Percentiles rank a stretch among this genome's conserved stretches.
These are phyloP conservation scores for Albizia julibrissin DNA, from an alignment of 306 rosid species.

Conservation along the genomic window DNA sequence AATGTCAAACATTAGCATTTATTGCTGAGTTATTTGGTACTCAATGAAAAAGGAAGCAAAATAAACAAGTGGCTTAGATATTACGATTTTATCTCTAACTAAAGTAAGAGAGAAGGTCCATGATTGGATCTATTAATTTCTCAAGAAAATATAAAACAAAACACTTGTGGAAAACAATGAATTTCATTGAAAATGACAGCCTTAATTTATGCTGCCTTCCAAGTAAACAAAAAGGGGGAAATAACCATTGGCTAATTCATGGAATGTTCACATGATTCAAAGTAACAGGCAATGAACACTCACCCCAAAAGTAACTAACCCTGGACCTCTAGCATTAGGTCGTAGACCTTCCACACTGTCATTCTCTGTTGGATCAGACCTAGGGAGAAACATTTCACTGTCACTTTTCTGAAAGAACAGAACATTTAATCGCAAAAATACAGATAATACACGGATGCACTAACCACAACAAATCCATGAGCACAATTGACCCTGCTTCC, in stretches of 20 bases:
- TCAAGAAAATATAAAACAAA: not conserved
- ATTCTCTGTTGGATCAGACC: slow-evolving; percentile 98
- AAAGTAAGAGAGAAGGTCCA: not conserved
- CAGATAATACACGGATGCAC: slow-evolving; percentile 38
- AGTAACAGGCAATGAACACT: slow-evolving; percentile 44
- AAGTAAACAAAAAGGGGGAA: not conserved
- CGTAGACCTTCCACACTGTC: slow-evolving; percentile 96
- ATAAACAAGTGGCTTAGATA: not conserved
- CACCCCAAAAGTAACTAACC: slow-evolving; percentile 99
- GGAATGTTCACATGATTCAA: not conserved
- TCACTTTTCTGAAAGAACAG: slow-evolving; percentile 29
- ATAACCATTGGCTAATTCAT: slow-evolving; percentile 6
- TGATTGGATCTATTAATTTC: not conserved
- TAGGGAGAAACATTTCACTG: slow-evolving; percentile 43
- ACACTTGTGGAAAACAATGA: not conserved
- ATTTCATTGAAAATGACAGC: not conserved
- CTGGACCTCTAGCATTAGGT: slow-evolving; percentile 99
- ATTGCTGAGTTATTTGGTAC: not conserved
- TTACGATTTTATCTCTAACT: not conserved
- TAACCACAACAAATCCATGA: slow-evolving; percentile 96
- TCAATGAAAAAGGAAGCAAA: not conserved
- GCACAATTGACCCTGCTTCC: slow-evolving; percentile 99
- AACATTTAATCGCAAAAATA: slow-evolving; percentile 21
- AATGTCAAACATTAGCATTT: not conserved
- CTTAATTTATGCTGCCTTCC: not conserved